Base-by-base conservation (phyloP, 2,329 filamentous ascomycete species). In the Penicillium digitatum region DNA sequence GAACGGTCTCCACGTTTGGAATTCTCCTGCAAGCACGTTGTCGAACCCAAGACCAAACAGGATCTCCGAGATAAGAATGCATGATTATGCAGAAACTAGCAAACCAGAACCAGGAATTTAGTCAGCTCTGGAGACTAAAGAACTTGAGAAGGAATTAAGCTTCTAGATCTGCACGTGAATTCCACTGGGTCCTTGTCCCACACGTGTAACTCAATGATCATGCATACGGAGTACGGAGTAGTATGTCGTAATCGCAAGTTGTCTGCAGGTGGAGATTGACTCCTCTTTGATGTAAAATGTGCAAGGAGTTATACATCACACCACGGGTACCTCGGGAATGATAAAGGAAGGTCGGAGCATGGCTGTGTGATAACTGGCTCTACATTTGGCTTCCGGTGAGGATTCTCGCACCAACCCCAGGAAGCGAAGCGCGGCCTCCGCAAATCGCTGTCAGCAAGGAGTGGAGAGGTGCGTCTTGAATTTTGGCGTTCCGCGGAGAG, bases 351-450 rank as follows among this genome's bases (percentile, higher is more conserved):
- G n/a, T 42, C 50, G 51, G 51, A 24, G 14, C 7, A 29, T 20
- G 29, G 51, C 34, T 37, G 51, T 29, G 51, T 48, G 29, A n/a
- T 12, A 29, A 22, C 8, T 14, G 5, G 6, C 22, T 35, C 51
- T 54, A 14, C 22, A 54, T 54, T 31, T 48, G 37, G 51, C 18
- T 31, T 27, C 22, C 51, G 51, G 51, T 54, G 51, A 54, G 37
- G 31, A 31, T 31, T 12, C 26, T 16, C 26, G 34, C 43, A 12
- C 16, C 27, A 24, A 31, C 43, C 35, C 43, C 43, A 34, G 35
- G 22, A 53, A 27, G 22, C 34, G 12, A 31, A 22, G 26, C 35
- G 20, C 38, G 14, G 20, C 20, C 29, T 26, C 39, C 48, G 48
- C 48, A 50, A 50, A 24, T 22, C 24, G 37, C 34, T 27, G n/a